These are phyloP conservation scores for Ceratocystis ficicola DNA, from an alignment of 2,329 filamentous ascomycete genomes.

Conservation along the genomic window DNA sequence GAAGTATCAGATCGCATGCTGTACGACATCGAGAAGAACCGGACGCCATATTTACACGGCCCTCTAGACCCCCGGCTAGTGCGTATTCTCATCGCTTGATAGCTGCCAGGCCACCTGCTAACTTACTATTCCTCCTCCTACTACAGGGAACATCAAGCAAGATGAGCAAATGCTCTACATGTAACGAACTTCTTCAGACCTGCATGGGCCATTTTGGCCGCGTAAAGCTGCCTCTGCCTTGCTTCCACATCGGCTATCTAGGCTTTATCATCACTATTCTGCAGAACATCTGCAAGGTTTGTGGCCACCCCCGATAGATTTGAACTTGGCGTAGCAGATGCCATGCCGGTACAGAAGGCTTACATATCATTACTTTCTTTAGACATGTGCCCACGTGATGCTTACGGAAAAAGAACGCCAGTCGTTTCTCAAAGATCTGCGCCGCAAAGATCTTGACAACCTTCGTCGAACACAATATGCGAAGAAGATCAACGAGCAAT, in stretches of 20 bases:
- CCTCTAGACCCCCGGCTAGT: slow-evolving; percentile 75
- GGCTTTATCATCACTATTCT: slow-evolving; percentile 85
- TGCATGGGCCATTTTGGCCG: slow-evolving; percentile 96
- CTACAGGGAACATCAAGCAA: slow-evolving; percentile 71
- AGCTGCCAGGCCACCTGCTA: background rate
- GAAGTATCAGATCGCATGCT: slow-evolving; percentile 90
- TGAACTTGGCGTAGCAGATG: too few relatives aligned
- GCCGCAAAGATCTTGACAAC: slow-evolving; percentile 74
- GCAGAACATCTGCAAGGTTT: slow-evolving; percentile 82
- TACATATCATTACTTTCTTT: background rate
- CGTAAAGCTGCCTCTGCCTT: slow-evolving; percentile 77
- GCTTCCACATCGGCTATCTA: slow-evolving; percentile 92
- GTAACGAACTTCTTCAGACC: slow-evolving; percentile 63
- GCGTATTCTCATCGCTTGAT: slow-evolving; percentile 23
- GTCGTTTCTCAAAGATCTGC: slow-evolving; percentile 64
- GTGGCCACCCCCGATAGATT: slow-evolving; percentile 9
- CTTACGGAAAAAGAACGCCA: slow-evolving; percentile 70
- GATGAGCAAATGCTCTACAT: slow-evolving; percentile 65
- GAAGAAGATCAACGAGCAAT: slow-evolving; percentile 81
- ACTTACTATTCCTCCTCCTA: too few relatives aligned
- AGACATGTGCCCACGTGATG: slow-evolving; percentile 72
- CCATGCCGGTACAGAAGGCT: background rate
- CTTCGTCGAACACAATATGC: slow-evolving; percentile 69
- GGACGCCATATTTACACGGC: slow-evolving; percentile 66
- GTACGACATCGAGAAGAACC: slow-evolving; percentile 75